Evolutionary conservation across 2,329 filamentous ascomycete genomes (phyloP).

Genomic region (Diaporthe capsici): DNA sequence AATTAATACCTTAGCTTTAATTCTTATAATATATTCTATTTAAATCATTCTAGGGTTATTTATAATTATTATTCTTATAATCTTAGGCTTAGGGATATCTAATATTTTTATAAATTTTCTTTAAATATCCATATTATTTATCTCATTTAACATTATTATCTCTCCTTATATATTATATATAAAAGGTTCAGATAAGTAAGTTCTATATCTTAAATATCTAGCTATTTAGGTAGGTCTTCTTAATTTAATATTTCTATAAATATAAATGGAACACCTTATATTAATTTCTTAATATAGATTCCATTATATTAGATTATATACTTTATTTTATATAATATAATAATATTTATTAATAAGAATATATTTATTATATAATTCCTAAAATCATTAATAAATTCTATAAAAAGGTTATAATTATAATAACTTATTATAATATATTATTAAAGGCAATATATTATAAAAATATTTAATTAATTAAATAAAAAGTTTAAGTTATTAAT

Average conservation of each 20-base stretch:
- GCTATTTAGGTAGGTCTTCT: neutral
- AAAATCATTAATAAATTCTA: neutral
- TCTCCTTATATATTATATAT: no score
- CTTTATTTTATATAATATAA: neutral
- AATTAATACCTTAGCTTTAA: neutral
- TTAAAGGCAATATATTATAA: neutral
- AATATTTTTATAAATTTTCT: no score
- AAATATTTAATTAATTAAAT: neutral
- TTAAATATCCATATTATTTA: no score
- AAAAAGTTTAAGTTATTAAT: neutral
- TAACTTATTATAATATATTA: neutral
- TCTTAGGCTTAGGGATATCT: no score
- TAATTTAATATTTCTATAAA: neutral
- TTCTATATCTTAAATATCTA: neutral
- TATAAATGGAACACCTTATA: neutral
- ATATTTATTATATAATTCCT: neutral
- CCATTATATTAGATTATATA: neutral
- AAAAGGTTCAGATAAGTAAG: no score
- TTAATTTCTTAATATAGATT: neutral
- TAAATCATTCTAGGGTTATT: neutral
- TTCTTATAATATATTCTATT: neutral
- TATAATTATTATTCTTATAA: neutral
- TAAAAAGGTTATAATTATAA: neutral
- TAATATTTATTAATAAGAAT: neutral
- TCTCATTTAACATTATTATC: no score